A percentile compares a stretch with the other conserved stretches of the same genome.
Conservation (phyloP, 2,329 filamentous ascomycete species). For the Aspergillus sp. region DNA sequence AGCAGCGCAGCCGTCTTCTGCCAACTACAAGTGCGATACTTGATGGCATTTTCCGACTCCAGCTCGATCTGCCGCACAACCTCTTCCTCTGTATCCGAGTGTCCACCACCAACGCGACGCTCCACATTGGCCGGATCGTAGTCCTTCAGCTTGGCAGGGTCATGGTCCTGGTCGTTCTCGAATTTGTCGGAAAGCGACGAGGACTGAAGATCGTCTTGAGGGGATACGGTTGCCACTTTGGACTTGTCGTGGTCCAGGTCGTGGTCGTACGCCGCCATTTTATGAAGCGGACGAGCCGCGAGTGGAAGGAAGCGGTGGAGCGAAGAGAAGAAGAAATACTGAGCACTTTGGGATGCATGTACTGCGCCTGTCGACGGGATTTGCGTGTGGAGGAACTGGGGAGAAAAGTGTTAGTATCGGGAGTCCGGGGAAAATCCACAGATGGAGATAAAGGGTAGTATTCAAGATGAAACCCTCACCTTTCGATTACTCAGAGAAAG, state of each 20-base stretch:
- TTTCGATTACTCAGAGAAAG: too few species aligned
- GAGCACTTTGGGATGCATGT: constrained; percentile 29
- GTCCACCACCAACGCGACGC: constrained; percentile 10
- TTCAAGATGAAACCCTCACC: too few species aligned
- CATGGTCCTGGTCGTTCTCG: constrained; percentile 6
- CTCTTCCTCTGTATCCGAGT: constrained; percentile 37
- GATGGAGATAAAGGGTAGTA: background rate
- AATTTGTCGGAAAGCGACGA: constrained; percentile 17
- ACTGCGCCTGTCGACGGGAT: constrained; percentile 12
- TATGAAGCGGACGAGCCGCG: constrained; percentile 30
- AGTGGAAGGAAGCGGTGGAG: constrained; percentile 25
- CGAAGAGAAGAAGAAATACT: constrained; percentile 16
- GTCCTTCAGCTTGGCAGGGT: constrained; percentile 22
- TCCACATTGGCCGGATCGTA: constrained; percentile 23
- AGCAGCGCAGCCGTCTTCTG: constrained; percentile 86
- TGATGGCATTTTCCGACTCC: constrained; percentile 71
- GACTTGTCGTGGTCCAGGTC: constrained; percentile 4
- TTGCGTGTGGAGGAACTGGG: background rate
- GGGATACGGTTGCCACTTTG: constrained; percentile 9
- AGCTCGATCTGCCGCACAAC: constrained; percentile 65
- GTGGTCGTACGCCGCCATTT: constrained; percentile 31
- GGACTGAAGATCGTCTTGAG: constrained; percentile 11
- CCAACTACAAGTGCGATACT: constrained; percentile 92
- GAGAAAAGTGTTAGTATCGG: background rate
- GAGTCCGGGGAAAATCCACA: background rate